phyloP scores from a whole-genome alignment of 148 eudicot genomes.

The Rhododendron griersonianum region DNA sequence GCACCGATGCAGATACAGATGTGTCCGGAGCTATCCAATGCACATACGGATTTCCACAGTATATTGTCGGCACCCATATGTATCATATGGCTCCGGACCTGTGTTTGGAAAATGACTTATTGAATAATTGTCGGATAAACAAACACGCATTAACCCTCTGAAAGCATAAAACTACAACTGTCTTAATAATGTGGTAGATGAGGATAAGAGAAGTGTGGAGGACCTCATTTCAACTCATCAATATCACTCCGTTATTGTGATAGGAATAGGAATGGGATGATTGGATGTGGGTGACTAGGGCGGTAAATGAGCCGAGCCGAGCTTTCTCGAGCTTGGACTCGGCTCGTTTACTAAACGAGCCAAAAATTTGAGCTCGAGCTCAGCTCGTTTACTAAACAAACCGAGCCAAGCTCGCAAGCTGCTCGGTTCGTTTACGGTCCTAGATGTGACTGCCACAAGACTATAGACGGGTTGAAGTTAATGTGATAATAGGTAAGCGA shows the following conservation, averaged over 20 bases:
- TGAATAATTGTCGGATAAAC: background rate
- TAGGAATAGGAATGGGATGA: background rate
- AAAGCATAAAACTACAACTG: background rate
- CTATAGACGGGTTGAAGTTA: background rate
- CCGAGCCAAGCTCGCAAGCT: no score
- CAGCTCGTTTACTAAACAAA: no score
- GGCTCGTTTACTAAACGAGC: no score
- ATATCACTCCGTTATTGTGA: background rate
- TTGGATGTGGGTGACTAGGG: background rate
- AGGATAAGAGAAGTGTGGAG: background rate
- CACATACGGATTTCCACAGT: background rate
- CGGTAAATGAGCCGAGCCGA: no score
- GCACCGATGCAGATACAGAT: background rate
- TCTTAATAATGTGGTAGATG: background rate
- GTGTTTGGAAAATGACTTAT: background rate
- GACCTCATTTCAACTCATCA: background rate
- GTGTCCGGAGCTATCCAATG: background rate
- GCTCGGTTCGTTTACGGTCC: no score
- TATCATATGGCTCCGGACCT: background rate
- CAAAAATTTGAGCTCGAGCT: no score
- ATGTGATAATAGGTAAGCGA: background rate
- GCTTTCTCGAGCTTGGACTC: no score
- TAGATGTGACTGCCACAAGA: no score
- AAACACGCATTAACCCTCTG: background rate
- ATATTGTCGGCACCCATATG: background rate